A percentile compares a stretch with the other conserved stretches of the same genome.
These are phyloP conservation scores for Bretziella fagacearum DNA, from an alignment of 2,329 filamentous ascomycete genomes.

Conservation along the genomic window DNA sequence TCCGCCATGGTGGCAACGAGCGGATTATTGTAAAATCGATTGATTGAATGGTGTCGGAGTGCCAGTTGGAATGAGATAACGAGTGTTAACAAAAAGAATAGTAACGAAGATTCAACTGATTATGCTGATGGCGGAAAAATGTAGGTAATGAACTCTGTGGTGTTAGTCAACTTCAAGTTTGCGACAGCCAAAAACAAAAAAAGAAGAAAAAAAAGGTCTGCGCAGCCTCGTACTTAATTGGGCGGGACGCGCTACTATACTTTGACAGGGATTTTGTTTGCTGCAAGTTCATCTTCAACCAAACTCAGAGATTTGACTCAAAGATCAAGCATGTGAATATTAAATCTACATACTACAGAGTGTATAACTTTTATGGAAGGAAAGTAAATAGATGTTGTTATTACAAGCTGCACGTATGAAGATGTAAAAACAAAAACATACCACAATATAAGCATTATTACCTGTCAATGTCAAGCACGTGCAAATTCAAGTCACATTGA, in stretches of 20 bases:
- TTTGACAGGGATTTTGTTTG: background rate
- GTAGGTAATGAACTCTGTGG: background rate
- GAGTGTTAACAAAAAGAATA: background rate
- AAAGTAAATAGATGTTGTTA: too few relatives aligned
- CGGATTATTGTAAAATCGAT: background rate
- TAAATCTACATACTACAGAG: too few relatives aligned
- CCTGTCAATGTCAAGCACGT: too few relatives aligned
- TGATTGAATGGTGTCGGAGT: background rate
- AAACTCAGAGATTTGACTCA: too few relatives aligned
- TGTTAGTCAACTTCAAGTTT: background rate
- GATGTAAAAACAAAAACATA: too few relatives aligned
- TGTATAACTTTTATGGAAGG: too few relatives aligned
- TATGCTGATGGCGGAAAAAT: background rate
- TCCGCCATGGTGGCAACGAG: conserved; percentile 34
- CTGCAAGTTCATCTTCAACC: too few relatives aligned
- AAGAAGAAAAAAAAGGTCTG: background rate
- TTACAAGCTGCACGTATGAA: too few relatives aligned
- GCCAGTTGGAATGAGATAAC: background rate
- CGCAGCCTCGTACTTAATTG: background rate
- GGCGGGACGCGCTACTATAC: background rate
- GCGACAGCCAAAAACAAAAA: background rate
- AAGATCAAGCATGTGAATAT: too few relatives aligned
- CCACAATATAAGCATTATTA: too few relatives aligned
- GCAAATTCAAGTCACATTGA: too few relatives aligned
- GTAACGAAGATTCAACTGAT: background rate